Evolutionary conservation across 2,329 filamentous ascomycete species (phyloP).

Genomic region (Botryotinia globosa): DNA sequence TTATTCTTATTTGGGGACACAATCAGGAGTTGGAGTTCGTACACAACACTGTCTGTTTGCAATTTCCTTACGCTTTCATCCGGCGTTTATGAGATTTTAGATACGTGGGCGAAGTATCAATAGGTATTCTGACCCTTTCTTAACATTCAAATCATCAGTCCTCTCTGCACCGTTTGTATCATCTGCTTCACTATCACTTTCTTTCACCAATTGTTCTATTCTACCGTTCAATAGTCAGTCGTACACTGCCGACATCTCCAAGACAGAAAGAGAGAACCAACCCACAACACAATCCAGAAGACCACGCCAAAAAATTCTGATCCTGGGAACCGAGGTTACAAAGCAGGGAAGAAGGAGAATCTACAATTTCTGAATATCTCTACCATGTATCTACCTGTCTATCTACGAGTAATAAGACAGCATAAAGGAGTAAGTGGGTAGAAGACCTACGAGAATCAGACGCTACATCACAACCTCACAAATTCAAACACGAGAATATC

Average conservation of each 20-base stretch:
- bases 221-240: background rate
- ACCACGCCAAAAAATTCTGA: too few species aligned
- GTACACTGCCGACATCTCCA: background rate
- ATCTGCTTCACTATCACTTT: background rate
- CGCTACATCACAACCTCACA: background rate
- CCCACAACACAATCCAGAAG: background rate
- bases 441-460: background rate
- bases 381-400: background rate
- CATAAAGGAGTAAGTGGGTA: background rate
- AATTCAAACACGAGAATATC: background rate
- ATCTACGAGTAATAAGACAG: background rate
- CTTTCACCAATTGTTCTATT: background rate
- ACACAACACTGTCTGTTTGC: background rate
- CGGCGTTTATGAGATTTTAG: background rate
- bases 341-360: too few species aligned
- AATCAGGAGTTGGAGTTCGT: background rate
- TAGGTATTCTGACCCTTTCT: background rate
- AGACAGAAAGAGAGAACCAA: background rate
- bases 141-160: background rate
- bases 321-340: too few species aligned
- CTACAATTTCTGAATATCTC: too few species aligned
- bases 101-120: background rate
- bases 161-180: background rate
- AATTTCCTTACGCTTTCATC: background rate
- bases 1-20: background rate